Evolutionary conservation across 306 rosid species (phyloP).

Genomic region (Arachis hypogaea): DNA sequence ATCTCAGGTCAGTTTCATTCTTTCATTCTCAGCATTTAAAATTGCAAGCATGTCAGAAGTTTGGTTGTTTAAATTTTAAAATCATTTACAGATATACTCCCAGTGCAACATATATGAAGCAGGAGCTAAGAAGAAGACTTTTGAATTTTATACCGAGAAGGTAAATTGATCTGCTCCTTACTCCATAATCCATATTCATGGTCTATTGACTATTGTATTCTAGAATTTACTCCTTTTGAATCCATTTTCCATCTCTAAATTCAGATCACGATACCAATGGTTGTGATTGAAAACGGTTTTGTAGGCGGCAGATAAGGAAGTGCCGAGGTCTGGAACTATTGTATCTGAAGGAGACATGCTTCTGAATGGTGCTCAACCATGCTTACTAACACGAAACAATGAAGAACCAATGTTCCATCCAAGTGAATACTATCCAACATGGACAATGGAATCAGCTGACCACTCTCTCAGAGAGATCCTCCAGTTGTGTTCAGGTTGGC

Average conservation of each 20-base stretch:
- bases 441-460: conserved; percentile 66
- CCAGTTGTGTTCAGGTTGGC: conserved; percentile 70
- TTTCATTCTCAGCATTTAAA: conserved; percentile 11
- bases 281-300: conserved; percentile 25
- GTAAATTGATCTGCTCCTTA: conserved; percentile 42
- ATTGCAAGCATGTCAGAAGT: conserved; percentile 2
- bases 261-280: conserved; percentile 3
- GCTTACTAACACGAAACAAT: conserved; percentile 31
- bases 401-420: conserved; percentile 64
- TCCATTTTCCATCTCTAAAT: background rate
- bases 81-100: conserved; percentile 65
- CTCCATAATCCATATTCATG: conserved; percentile 1
- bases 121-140: conserved; percentile 71
- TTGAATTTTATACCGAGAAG: conserved; percentile 76
- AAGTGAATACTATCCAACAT: conserved; percentile 59
- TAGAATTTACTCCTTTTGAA: conserved; percentile 5
- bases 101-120: conserved; percentile 82
- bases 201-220: conserved; percentile 1
- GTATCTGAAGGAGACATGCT: conserved; percentile 65
- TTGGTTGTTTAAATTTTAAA: background rate
- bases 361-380: conserved; percentile 67
- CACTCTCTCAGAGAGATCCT: conserved; percentile 59
- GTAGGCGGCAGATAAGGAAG: conserved; percentile 61
- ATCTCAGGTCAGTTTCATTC: conserved; percentile 61
- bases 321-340: conserved; percentile 48